Conservation (phyloP, 2,329 filamentous ascomycete species). For the Fusarium caatingaense region DNA sequence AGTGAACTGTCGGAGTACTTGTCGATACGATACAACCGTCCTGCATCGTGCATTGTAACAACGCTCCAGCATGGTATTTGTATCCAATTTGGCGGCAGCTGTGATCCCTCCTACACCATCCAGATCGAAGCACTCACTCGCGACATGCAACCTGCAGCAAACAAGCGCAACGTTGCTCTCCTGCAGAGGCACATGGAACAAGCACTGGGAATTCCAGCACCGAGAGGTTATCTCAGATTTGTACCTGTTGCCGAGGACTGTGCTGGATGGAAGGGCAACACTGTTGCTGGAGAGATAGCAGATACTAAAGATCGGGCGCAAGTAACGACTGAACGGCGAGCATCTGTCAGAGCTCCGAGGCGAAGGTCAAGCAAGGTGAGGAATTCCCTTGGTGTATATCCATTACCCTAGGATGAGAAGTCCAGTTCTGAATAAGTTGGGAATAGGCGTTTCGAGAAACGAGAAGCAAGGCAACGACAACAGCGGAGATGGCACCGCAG, state of each 20-base stretch:
- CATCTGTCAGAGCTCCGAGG: constrained; percentile 18
- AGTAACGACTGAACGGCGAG: constrained; percentile 3
- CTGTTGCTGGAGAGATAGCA: constrained; percentile 71
- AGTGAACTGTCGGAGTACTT: constrained; percentile 79
- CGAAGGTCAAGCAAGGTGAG: constrained; percentile 37
- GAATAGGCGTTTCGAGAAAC: constrained; percentile 22
- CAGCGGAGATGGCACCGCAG: background rate
- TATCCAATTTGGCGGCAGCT: constrained; percentile 78
- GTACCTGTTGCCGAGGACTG: constrained; percentile 76
- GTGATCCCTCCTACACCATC: constrained; percentile 83
- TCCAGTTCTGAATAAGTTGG: background rate
- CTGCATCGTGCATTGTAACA: constrained; percentile 78
- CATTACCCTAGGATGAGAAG: too few relatives aligned
- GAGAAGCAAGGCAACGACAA: background rate
- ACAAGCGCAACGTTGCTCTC: constrained; percentile 82
- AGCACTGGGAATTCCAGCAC: constrained; percentile 71
- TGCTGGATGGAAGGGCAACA: constrained; percentile 76
- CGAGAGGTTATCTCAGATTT: constrained; percentile 80
- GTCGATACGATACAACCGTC: constrained; percentile 79
- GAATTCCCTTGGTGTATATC: background rate
- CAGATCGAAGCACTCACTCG: constrained; percentile 76
- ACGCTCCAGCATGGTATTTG: constrained; percentile 80
- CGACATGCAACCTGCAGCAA: constrained; percentile 77
- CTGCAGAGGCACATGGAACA: constrained; percentile 81
- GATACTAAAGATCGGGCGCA: constrained; percentile 22